A percentile compares a stretch with the other conserved stretches of the same genome.
phyloP scores from a whole-genome alignment of 1,284 basidiomycete species.

The Trichosporon sp. region DNA sequence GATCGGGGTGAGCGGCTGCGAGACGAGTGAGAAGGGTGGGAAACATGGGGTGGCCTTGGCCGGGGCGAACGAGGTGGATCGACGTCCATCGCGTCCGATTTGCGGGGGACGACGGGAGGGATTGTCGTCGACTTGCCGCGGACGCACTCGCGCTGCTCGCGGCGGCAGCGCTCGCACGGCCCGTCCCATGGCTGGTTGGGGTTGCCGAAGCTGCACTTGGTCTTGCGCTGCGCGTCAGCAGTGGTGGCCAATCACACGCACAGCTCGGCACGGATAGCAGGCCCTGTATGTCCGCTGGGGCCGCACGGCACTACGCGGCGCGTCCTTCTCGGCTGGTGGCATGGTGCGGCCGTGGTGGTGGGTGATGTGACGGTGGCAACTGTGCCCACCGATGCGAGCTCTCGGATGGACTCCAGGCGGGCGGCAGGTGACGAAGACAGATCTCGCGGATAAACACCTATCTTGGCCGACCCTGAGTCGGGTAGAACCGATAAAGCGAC shows the following conservation, averaged over 20 bases:
- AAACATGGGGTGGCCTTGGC: background rate
- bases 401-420: background rate
- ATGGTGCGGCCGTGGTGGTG: background rate
- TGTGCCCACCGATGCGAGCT: background rate
- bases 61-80: background rate
- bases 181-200: slow-evolving; percentile 19
- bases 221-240: slow-evolving; percentile 12
- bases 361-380: background rate
- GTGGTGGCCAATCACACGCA: background rate
- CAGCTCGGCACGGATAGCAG: slow-evolving; percentile 6
- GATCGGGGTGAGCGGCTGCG: background rate
- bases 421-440: background rate
- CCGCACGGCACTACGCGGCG: slow-evolving; percentile 1
- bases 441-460: too few species aligned
- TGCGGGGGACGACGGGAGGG: background rate
- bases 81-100: background rate
- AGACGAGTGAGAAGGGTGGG: background rate
- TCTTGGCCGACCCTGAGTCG: background rate
- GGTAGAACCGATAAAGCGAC: background rate
- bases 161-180: slow-evolving; percentile 13
- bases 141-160: slow-evolving; percentile 14
- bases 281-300: slow-evolving; percentile 15
- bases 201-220: slow-evolving; percentile 18
- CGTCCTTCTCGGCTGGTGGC: background rate
- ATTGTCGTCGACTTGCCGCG: slow-evolving; percentile 11